A percentile compares a stretch with the other conserved stretches of the same genome.
Conservation (phyloP, 2,329 filamentous ascomycete species). For the Escovopsis sp. region DNA sequence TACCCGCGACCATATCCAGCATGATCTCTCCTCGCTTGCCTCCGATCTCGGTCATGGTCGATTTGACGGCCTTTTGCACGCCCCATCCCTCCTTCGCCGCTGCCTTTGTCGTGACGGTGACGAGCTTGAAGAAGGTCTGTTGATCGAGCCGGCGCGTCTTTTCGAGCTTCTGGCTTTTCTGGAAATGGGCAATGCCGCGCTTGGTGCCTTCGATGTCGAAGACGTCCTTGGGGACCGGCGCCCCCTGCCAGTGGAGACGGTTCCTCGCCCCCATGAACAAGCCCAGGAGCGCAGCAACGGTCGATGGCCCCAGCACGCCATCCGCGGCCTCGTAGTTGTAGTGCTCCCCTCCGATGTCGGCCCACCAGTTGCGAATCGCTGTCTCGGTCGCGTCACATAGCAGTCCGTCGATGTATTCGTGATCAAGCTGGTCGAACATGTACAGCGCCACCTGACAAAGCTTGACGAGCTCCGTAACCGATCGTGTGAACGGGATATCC, state of each 20-base stretch:
- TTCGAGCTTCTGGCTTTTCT: constrained; percentile 73
- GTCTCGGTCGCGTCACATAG: constrained; percentile 88
- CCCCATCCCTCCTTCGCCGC: constrained; percentile 82
- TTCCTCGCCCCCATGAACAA: constrained; percentile 84
- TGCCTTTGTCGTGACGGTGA: constrained; percentile 75
- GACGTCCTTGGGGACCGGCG: constrained; percentile 75
- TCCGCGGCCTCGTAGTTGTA: constrained; percentile 89
- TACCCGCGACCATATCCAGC: constrained; percentile 80
- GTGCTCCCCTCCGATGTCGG: constrained; percentile 78
- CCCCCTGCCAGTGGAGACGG: constrained; percentile 69
- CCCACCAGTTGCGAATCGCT: constrained; percentile 91
- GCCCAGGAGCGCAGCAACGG: constrained; percentile 74
- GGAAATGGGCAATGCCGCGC: constrained; percentile 72
- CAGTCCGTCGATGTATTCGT: constrained; percentile 79
- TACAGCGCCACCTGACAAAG: constrained; percentile 80
- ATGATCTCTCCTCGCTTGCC: constrained; percentile 91
- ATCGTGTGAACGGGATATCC: constrained; percentile 59
- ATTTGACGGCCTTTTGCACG: constrained; percentile 88
- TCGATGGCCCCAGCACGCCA: constrained; percentile 82
- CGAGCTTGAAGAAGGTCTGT: constrained; percentile 66
- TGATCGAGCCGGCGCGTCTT: constrained; percentile 69
- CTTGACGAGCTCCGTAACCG: constrained; percentile 79
- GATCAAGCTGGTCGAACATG: constrained; percentile 75
- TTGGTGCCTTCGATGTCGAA: constrained; percentile 78
- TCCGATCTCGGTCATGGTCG: constrained; percentile 82